phyloP scores from a whole-genome alignment of 2,329 filamentous ascomycete genomes.

The Talaromyces piceae region DNA sequence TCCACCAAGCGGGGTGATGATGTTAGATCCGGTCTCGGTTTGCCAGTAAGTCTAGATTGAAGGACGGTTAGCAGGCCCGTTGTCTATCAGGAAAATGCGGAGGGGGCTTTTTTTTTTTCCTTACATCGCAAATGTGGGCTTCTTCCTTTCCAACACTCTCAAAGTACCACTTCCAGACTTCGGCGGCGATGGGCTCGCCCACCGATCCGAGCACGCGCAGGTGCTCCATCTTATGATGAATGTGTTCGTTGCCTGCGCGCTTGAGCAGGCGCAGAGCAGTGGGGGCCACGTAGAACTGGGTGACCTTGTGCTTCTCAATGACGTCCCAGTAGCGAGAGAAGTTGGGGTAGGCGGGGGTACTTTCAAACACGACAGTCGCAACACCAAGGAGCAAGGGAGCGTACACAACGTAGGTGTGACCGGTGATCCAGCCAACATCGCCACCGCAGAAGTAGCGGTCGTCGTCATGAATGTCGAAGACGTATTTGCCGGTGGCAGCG shows the following conservation, averaged over 20 bases:
- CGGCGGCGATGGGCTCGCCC: slow-evolving; percentile 92
- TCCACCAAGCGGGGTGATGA: slow-evolving; percentile 87
- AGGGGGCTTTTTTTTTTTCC: too few species aligned
- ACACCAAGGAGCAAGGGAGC: slow-evolving; percentile 88
- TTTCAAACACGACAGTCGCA: slow-evolving; percentile 93
- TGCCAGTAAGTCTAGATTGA: slow-evolving; percentile 88
- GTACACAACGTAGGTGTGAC: slow-evolving; percentile 97
- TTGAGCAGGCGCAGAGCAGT: slow-evolving; percentile 90
- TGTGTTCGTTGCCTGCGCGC: slow-evolving; percentile 87
- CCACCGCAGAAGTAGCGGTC: slow-evolving; percentile 97
- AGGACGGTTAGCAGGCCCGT: background rate
- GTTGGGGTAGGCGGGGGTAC: slow-evolving; percentile 92
- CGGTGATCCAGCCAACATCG: slow-evolving; percentile 98
- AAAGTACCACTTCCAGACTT: slow-evolving; percentile 99
- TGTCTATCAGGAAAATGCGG: background rate
- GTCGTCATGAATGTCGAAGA: slow-evolving; percentile 92
- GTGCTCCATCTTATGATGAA: slow-evolving; percentile 81
- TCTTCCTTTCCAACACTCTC: slow-evolving; percentile 90
- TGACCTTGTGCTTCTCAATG: slow-evolving; percentile 88
- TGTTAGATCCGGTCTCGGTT: slow-evolving; percentile 95
- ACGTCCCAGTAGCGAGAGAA: slow-evolving; percentile 99
- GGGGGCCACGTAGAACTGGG: slow-evolving; percentile 96
- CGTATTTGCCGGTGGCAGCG: slow-evolving; percentile 92
- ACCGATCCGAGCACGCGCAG: slow-evolving; percentile 89
- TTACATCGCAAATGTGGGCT: slow-evolving; percentile 86